A percentile compares a stretch with the other conserved stretches of the same genome.
Evolutionary conservation across 1,139 yeast species (phyloP).

Genomic region (Candida albicans): DNA sequence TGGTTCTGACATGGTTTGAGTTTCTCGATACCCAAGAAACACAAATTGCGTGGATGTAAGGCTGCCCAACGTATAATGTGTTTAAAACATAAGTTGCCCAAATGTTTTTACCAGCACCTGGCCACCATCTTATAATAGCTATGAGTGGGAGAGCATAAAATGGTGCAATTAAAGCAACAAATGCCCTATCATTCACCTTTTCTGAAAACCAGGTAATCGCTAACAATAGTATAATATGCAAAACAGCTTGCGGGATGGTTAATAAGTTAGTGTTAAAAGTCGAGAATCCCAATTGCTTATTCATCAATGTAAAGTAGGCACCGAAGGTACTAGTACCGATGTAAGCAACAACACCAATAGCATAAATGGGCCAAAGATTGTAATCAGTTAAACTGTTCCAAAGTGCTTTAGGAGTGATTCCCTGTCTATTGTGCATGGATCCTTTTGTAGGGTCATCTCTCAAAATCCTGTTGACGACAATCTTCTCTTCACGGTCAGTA

Average conservation of each 20-base stretch:
- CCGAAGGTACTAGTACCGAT: conserved; percentile 42
- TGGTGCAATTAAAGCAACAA: conserved; percentile 35
- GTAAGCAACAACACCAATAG: conserved; percentile 49
- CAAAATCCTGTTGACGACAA: conserved; percentile 60
- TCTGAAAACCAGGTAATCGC: conserved; percentile 42
- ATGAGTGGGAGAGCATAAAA: conserved; percentile 38
- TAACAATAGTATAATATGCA: conserved; percentile 30
- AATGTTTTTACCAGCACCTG: conserved; percentile 41
- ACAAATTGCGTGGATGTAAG: conserved; percentile 53
- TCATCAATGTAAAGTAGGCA: conserved; percentile 21
- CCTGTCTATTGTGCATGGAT: conserved; percentile 47
- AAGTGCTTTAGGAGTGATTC: conserved; percentile 42
- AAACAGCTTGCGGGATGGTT: conserved; percentile 43
- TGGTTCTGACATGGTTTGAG: conserved; percentile 56
- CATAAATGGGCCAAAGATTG: conserved; percentile 60
- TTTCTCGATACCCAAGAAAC: conserved; percentile 64
- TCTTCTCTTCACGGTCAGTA: conserved; percentile 59
- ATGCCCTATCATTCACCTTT: conserved; percentile 34
- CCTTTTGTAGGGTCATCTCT: conserved; percentile 59
- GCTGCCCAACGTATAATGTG: conserved; percentile 49
- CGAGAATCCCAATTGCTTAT: conserved; percentile 54
- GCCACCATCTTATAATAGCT: conserved; percentile 50
- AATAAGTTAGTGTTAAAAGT: conserved; percentile 56
- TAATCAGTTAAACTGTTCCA: conserved; percentile 47
- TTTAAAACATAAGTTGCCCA: conserved; percentile 57